These are phyloP conservation scores for Trichoderma reesei DNA, from an alignment of 495 filamentous ascomycete genomes.

Conservation along the genomic window DNA sequence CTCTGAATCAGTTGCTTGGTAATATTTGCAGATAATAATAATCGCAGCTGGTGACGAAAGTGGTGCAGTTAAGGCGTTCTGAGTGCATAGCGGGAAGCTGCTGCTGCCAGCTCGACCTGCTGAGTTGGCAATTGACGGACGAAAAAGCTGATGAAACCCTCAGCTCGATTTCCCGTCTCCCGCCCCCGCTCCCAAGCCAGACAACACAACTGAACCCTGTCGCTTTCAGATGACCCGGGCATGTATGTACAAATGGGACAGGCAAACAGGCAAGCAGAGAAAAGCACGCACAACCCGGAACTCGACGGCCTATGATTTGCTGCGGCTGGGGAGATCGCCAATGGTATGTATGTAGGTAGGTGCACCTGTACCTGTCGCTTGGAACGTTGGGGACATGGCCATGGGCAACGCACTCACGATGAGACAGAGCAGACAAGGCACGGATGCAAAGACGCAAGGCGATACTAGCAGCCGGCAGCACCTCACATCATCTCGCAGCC, in stretches of 20 bases:
- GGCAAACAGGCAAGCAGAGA: neutral
- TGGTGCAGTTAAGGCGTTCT: too few species aligned
- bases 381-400: too few species aligned
- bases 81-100: too few species aligned
- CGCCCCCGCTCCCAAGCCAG: neutral
- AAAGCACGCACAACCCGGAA: neutral
- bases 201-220: neutral
- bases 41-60: too few species aligned
- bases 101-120: neutral
- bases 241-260: neutral
- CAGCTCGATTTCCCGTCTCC: neutral
- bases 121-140: neutral
- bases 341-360: too few species aligned
- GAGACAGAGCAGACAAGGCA: neutral
- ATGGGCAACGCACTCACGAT: neutral
- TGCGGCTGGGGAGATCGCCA: neutral
- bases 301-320: neutral
- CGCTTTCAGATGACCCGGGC: neutral
- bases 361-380: too few species aligned
- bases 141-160: too few species aligned
- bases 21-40: too few species aligned
- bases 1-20: too few species aligned
- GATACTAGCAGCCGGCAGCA: too few species aligned
- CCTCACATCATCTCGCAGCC: too few species aligned
- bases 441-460: too few species aligned